phyloP scores from a whole-genome alignment of 2,329 filamentous ascomycete species.

The Fusarium citri region DNA sequence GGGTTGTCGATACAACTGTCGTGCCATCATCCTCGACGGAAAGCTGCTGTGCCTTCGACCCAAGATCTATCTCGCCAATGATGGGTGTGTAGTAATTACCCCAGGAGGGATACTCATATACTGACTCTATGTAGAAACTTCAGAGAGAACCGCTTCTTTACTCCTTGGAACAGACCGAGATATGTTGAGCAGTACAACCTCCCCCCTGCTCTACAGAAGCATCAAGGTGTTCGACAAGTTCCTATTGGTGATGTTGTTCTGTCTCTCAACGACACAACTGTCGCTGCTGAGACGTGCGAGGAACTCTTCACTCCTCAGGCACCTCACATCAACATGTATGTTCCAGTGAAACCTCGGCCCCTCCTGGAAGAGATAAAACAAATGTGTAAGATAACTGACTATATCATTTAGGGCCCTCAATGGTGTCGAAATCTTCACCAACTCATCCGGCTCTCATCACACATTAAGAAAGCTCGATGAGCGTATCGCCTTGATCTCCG shows the following conservation, averaged over 20 bases:
- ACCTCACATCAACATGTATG: slow-evolving; percentile 35
- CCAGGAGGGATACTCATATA: not conserved
- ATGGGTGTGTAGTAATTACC: slow-evolving; percentile 57
- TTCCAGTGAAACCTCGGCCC: rapidly evolving
- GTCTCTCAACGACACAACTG: slow-evolving; percentile 53
- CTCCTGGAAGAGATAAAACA: rapidly evolving
- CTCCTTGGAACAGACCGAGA: slow-evolving; percentile 53
- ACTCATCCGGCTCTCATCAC: slow-evolving; percentile 59
- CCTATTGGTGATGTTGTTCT: slow-evolving; percentile 57
- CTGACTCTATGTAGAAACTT: slow-evolving; percentile 43
- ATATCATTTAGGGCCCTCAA: slow-evolving; percentile 48
- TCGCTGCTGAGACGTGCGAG: slow-evolving; percentile 57
- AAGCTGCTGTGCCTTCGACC: slow-evolving; percentile 78
- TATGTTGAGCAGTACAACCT: slow-evolving; percentile 54
- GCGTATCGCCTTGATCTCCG: slow-evolving; percentile 71
- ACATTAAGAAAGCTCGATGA: slow-evolving; percentile 74
- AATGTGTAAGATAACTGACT: not conserved
- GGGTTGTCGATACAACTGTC: slow-evolving; percentile 51
- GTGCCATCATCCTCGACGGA: slow-evolving; percentile 61
- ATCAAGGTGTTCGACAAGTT: slow-evolving; percentile 54
- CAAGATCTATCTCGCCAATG: slow-evolving; percentile 76
- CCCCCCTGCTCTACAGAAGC: slow-evolving; percentile 67
- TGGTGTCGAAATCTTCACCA: slow-evolving; percentile 79
- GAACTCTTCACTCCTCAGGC: slow-evolving; percentile 46
- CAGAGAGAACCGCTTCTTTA: slow-evolving; percentile 56